These are phyloP conservation scores for Monosporascus sp. DNA, from an alignment of 2,329 filamentous ascomycete genomes.

Conservation along the genomic window DNA sequence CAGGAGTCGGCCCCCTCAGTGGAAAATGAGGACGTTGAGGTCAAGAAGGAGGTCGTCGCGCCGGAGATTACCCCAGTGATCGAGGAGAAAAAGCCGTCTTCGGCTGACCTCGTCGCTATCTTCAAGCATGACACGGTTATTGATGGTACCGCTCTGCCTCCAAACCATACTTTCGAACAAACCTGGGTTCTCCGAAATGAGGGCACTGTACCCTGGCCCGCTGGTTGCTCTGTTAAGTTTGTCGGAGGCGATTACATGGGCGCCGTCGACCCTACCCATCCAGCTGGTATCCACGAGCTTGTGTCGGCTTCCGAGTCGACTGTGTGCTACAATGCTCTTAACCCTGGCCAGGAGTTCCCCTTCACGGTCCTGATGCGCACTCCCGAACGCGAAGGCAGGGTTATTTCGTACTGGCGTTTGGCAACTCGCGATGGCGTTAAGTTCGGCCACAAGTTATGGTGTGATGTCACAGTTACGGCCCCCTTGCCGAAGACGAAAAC, in stretches of 20 bases:
- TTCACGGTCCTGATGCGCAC: conserved; percentile 86
- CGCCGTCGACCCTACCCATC: conserved; percentile 73
- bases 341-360: conserved; percentile 66
- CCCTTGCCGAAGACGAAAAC: conserved; percentile 60
- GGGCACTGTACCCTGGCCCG: conserved; percentile 74
- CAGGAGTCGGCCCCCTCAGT: conserved; percentile 16
- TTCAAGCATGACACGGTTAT: conserved; percentile 74
- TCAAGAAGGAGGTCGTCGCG: conserved; percentile 13
- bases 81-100: conserved; percentile 17
- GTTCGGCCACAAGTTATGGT: conserved; percentile 94
- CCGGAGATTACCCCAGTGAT: conserved; percentile 6
- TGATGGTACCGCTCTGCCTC: conserved; percentile 69
- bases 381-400: conserved; percentile 67
- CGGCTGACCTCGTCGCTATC: conserved; percentile 40
- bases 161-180: conserved; percentile 75
- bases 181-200: conserved; percentile 89
- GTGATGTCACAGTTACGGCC: conserved; percentile 69
- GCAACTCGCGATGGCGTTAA: conserved; percentile 73
- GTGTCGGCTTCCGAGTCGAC: conserved; percentile 78
- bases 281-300: conserved; percentile 72
- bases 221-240: conserved; percentile 84
- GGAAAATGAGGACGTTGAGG: conserved; percentile 26
- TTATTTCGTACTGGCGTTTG: conserved; percentile 95
- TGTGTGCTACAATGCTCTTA: conserved; percentile 61
- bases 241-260: conserved; percentile 97